Conservation (phyloP, 441 rosid genomes). For the Croton laevigatus region DNA sequence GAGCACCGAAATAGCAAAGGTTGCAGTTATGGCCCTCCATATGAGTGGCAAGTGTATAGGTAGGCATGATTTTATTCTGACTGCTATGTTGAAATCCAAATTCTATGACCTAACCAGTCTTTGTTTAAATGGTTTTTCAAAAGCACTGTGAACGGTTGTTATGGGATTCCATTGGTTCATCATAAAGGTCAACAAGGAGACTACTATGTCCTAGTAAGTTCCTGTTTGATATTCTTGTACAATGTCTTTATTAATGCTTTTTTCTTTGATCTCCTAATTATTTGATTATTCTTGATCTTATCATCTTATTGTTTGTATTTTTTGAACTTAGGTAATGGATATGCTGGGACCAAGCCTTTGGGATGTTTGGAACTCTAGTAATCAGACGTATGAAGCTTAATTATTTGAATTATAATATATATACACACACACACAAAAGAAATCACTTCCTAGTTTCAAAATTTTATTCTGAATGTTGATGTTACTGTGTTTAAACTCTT, state of each 20-base stretch:
- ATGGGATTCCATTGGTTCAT: conserved; percentile 72
- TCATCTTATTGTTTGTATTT: conserved; percentile 6
- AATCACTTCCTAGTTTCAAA: background rate
- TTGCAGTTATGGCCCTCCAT: conserved; percentile 70
- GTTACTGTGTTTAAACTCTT: conserved; percentile 10
- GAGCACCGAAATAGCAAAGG: conserved; percentile 82
- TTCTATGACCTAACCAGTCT: conserved; percentile 12
- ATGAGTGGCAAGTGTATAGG: conserved; percentile 80
- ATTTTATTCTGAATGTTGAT: background rate
- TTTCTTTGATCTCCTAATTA: background rate
- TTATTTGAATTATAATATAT: background rate
- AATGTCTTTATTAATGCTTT: background rate
- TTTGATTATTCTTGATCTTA: background rate
- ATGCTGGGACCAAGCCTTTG: conserved; percentile 79
- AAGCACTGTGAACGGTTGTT: conserved; percentile 69
- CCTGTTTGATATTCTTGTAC: background rate
- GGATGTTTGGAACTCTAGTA: conserved; percentile 74
- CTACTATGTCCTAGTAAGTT: conserved; percentile 63
- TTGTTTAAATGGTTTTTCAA: conserved; percentile 5
- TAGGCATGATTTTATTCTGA: conserved; percentile 23
- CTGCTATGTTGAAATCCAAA: background rate
- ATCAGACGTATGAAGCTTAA: conserved; percentile 41
- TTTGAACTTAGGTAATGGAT: conserved; percentile 68
- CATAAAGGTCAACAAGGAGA: conserved; percentile 73
- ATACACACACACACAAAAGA: background rate